Evolutionary conservation across 1,284 basidiomycete genomes (phyloP).

Genomic region (Sanghuangporus sanghuang): DNA sequence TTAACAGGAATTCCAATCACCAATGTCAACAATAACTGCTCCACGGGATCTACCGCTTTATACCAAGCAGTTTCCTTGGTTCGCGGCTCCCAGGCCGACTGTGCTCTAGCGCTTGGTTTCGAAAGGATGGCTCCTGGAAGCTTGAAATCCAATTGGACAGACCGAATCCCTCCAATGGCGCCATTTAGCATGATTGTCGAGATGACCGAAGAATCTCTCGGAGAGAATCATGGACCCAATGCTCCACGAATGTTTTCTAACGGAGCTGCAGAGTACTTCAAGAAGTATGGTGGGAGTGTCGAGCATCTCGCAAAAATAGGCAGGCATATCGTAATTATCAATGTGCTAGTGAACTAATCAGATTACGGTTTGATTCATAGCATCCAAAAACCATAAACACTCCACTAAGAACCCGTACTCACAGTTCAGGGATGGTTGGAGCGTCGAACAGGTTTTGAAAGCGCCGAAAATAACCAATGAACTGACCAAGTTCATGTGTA

Average conservation of each 20-base stretch:
- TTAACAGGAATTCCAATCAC: slow-evolving; percentile 82
- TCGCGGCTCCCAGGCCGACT: slow-evolving; percentile 68
- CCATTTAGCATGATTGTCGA: slow-evolving; percentile 40
- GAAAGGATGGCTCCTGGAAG: slow-evolving; percentile 84
- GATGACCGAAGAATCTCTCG: slow-evolving; percentile 52
- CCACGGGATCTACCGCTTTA: slow-evolving; percentile 72
- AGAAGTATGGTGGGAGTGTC: slow-evolving; percentile 66
- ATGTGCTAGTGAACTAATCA: not conserved
- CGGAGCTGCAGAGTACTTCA: slow-evolving; percentile 75
- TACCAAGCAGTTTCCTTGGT: slow-evolving; percentile 66
- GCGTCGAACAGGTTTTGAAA: slow-evolving; percentile 60
- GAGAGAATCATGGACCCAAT: slow-evolving; percentile 62
- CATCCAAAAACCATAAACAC: slow-evolving; percentile 82
- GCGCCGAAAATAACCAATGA: slow-evolving; percentile 67
- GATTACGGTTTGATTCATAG: slow-evolving; percentile 30
- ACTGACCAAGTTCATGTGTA: slow-evolving; percentile 85
- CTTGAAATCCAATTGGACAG: slow-evolving; percentile 65
- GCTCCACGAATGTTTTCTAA: slow-evolving; percentile 77
- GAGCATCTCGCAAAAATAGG: slow-evolving; percentile 75
- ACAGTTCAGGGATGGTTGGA: slow-evolving; percentile 78
- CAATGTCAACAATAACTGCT: slow-evolving; percentile 86
- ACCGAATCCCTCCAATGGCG: slow-evolving; percentile 56
- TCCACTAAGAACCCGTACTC: slow-evolving; percentile 82
- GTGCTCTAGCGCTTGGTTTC: slow-evolving; percentile 80
- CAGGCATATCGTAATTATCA: slow-evolving; percentile 29